A percentile compares a stretch with the other conserved stretches of the same genome.
phyloP scores from a whole-genome alignment of 768 basidiomycete species.

The Harrya chromipes region DNA sequence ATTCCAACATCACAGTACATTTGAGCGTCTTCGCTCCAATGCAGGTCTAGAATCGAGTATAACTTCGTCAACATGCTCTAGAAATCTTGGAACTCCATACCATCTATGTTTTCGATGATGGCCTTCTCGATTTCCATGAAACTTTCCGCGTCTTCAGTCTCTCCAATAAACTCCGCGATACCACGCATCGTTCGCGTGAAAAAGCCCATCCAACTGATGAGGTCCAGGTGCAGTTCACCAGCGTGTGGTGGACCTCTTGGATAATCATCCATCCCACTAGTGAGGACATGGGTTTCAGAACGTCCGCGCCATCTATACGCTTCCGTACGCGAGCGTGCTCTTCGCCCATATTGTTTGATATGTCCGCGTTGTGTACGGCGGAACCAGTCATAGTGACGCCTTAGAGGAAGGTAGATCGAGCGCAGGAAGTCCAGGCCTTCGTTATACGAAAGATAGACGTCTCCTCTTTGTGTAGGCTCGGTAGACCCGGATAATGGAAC shows the following conservation, averaged over 20 bases:
- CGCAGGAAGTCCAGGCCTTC: constrained; percentile 66
- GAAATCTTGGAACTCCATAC: constrained; percentile 35
- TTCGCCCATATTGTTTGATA: constrained; percentile 84
- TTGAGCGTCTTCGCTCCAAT: constrained; percentile 84
- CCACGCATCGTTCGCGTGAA: constrained; percentile 92
- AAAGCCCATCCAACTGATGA: constrained; percentile 96
- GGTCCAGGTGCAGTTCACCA: constrained; percentile 90
- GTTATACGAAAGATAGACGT: constrained; percentile 54
- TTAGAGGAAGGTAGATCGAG: constrained; percentile 79
- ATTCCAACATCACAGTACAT: constrained; percentile 95
- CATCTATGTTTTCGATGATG: constrained; percentile 82
- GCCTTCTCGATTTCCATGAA: constrained; percentile 77
- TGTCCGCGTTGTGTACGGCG: constrained; percentile 90
- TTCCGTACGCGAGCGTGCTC: constrained; percentile 82
- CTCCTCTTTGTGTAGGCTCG: constrained; percentile 32
- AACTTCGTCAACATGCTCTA: background rate
- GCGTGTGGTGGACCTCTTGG: constrained; percentile 85
- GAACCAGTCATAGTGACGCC: constrained; percentile 96
- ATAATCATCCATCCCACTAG: constrained; percentile 96
- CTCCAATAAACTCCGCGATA: constrained; percentile 82
- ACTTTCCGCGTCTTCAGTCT: constrained; percentile 77
- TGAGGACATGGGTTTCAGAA: constrained; percentile 81
- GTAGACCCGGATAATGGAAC: constrained; percentile 39
- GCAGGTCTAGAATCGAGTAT: constrained; percentile 58
- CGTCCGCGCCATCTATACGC: constrained; percentile 95